A percentile compares a stretch with the other conserved stretches of the same genome.
phyloP scores from a whole-genome alignment of 257 asterid species.

The Solanum bulbocastanum region DNA sequence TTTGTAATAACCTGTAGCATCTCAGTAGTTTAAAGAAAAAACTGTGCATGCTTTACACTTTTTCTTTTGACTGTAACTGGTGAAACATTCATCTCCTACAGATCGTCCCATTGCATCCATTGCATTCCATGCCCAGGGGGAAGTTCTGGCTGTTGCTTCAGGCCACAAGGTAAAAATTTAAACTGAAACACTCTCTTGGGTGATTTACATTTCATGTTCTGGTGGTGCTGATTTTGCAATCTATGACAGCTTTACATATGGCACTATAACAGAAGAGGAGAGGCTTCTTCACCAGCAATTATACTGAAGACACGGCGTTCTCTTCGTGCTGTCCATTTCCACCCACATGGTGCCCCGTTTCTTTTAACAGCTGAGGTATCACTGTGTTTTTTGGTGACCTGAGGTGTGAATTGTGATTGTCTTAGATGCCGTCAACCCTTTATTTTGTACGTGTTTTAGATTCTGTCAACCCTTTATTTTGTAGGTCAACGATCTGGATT shows the following conservation, averaged over 20 bases:
- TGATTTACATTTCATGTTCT: background rate
- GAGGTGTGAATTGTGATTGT: background rate
- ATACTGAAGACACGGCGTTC: conserved; percentile 91
- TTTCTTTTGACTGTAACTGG: conserved; percentile 5
- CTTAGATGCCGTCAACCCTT: background rate
- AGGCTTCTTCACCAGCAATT: conserved; percentile 70
- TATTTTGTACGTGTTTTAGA: conserved; percentile 14
- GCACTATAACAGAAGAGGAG: conserved; percentile 80
- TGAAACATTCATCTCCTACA: conserved; percentile 23
- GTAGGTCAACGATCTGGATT: conserved; percentile 68
- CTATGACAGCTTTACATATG: conserved; percentile 74
- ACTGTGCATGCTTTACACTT: background rate
- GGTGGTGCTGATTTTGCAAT: conserved; percentile 18
- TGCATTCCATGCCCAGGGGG: conserved; percentile 97
- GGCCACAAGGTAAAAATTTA: conserved; percentile 82
- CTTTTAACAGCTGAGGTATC: conserved; percentile 97
- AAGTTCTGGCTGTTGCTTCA: conserved; percentile 91
- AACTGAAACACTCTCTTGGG: background rate
- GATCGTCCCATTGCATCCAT: conserved; percentile 96
- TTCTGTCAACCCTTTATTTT: background rate
- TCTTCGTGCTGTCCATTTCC: conserved; percentile 97
- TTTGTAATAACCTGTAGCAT: conserved; percentile 43
- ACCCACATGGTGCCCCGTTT: conserved; percentile 87
- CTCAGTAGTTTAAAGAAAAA: background rate
- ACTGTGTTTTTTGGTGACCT: conserved; percentile 6